phyloP scores from a whole-genome alignment of 768 basidiomycete genomes.

The Pleurotus sapidus region DNA sequence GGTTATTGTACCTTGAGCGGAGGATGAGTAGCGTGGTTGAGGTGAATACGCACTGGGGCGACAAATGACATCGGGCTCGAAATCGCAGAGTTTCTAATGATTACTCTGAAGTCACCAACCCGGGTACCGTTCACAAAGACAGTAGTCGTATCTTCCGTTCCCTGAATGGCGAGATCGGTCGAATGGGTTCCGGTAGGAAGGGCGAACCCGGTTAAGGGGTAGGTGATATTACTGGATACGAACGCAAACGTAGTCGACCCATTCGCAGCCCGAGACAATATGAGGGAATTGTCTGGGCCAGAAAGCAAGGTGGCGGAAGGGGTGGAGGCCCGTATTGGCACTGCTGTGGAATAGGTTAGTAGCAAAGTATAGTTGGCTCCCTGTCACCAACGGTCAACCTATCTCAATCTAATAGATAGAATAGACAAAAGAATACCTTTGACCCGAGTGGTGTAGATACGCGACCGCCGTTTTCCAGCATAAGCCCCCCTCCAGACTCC shows the following conservation, averaged over 20 bases:
- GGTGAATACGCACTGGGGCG: background rate
- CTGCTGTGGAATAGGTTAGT: background rate
- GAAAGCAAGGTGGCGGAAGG: background rate
- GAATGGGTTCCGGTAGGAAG: background rate
- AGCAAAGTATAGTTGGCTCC: constrained; percentile 1
- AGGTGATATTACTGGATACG: constrained; percentile 4
- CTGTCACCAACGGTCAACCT: background rate
- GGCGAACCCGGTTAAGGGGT: background rate
- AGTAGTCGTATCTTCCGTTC: background rate
- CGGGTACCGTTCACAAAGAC: background rate
- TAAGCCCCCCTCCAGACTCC: background rate
- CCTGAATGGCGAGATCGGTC: background rate
- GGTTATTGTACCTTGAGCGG: background rate
- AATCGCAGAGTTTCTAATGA: background rate
- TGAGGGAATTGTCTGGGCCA: background rate
- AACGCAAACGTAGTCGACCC: background rate
- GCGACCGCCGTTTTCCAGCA: background rate
- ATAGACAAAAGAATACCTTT: background rate
- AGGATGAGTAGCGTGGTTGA: background rate
- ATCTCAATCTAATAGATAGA: no score
- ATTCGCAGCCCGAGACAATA: background rate
- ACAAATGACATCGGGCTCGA: constrained; percentile 1
- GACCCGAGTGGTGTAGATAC: constrained; percentile 1
- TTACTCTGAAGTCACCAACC: background rate
- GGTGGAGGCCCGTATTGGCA: background rate